phyloP scores from a whole-genome alignment of 768 basidiomycete genomes.

The Postia placenta region DNA sequence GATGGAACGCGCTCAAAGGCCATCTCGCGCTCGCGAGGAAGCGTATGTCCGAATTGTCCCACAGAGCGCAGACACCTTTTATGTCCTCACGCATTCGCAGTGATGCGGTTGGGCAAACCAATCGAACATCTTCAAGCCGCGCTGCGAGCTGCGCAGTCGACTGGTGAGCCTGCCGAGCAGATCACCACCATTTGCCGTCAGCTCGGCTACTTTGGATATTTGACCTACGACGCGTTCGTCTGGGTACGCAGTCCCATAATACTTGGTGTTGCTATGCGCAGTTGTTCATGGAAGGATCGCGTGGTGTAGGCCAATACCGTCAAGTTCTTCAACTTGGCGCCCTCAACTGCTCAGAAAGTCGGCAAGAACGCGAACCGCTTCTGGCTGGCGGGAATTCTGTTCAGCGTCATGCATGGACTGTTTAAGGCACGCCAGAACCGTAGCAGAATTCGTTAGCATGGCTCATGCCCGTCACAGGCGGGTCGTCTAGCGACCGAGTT shows the following conservation, averaged over 20 bases:
- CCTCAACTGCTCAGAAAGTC: constrained; percentile 55
- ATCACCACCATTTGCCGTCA: constrained; percentile 78
- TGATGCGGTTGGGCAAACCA: constrained; percentile 90
- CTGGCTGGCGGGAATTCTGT: constrained; percentile 83
- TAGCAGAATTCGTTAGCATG: not conserved
- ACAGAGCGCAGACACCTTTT: constrained; percentile 6
- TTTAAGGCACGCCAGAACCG: constrained; percentile 54
- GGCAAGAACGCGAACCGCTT: constrained; percentile 69
- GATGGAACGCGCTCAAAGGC: constrained; percentile 80
- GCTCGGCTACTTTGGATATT: constrained; percentile 83
- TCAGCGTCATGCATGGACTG: constrained; percentile 66
- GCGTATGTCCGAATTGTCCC: constrained; percentile 38
- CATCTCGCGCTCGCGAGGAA: constrained; percentile 85
- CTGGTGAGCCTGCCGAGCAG: constrained; percentile 60
- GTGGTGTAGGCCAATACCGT: constrained; percentile 52
- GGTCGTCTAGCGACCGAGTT: constrained; percentile 56
- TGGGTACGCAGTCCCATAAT: constrained; percentile 57
- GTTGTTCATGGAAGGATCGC: not conserved
- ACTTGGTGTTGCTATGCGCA: not conserved
- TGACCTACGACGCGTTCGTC: constrained; percentile 73
- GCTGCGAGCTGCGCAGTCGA: constrained; percentile 55
- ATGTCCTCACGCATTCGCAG: constrained; percentile 33
- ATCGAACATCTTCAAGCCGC: constrained; percentile 91
- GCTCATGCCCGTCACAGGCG: constrained; percentile 45
- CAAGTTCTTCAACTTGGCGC: constrained; percentile 55